Conservation (phyloP, 495 filamentous ascomycete genomes). For the Tuber brumale region DNA sequence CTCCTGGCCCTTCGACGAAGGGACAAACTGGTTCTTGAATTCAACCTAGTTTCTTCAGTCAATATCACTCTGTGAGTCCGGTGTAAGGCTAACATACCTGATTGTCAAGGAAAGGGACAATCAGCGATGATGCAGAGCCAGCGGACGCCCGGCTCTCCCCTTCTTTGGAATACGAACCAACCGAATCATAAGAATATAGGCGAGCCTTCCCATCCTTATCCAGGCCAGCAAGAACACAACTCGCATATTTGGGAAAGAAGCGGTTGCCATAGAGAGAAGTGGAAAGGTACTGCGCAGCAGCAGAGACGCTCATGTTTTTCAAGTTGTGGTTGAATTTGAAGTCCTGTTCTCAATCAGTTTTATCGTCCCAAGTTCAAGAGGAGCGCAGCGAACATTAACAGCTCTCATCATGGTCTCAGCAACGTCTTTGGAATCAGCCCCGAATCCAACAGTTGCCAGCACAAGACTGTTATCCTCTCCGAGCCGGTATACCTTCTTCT, state of each 20-base stretch:
- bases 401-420: constrained; percentile 42
- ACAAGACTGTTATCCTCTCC: constrained; percentile 81
- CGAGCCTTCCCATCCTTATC: constrained; percentile 93
- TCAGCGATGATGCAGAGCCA: constrained; percentile 89
- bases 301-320: constrained; percentile 69
- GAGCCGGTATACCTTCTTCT: constrained; percentile 93
- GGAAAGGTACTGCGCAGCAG: constrained; percentile 83
- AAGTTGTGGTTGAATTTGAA: constrained; percentile 43
- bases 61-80: not conserved
- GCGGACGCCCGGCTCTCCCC: constrained; percentile 91
- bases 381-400: constrained; percentile 36
- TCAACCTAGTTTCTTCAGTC: constrained; percentile 56
- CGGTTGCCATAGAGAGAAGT: constrained; percentile 94
- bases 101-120: constrained; percentile 98
- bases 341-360: constrained; percentile 32
- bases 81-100: constrained; percentile 47
- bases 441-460: constrained; percentile 89
- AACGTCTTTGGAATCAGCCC: constrained; percentile 61
- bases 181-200: constrained; percentile 93
- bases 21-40: constrained; percentile 96
- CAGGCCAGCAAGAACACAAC: constrained; percentile 84
- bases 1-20: constrained; percentile 64
- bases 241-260: constrained; percentile 97
- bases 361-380: not conserved
- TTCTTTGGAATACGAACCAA: constrained; percentile 77